A percentile compares a stretch with the other conserved stretches of the same genome.
Conservation (phyloP, 148 eudicot species). For the Nepenthes mirabilis region DNA sequence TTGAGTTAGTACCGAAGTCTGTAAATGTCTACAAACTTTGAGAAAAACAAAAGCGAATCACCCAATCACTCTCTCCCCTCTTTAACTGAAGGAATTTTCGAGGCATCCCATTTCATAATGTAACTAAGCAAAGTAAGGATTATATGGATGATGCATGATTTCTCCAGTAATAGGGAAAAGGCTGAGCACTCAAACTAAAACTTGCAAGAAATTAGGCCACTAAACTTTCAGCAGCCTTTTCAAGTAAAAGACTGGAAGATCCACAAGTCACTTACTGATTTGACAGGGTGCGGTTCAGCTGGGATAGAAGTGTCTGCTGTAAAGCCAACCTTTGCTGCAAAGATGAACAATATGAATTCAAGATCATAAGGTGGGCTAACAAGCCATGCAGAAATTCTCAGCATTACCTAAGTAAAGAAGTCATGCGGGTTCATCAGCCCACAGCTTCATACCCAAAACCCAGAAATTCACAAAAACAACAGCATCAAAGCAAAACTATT, state of each 20-base stretch:
- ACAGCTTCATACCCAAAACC: too few species aligned
- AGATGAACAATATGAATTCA: slow-evolving; percentile 1
- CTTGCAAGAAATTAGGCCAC: background rate
- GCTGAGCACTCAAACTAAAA: background rate
- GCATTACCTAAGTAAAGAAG: background rate
- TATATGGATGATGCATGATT: too few species aligned
- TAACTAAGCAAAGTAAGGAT: background rate
- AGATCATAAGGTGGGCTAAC: background rate
- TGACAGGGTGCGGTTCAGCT: slow-evolving; percentile 50
- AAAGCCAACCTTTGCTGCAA: slow-evolving; percentile 70
- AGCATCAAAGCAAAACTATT: too few species aligned
- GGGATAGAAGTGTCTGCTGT: slow-evolving; percentile 57
- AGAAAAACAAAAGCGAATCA: too few species aligned
- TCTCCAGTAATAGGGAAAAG: too few species aligned
- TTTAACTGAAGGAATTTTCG: too few species aligned
- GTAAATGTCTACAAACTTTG: too few species aligned
- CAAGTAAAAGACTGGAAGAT: background rate
- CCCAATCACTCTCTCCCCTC: too few species aligned
- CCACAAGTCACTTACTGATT: slow-evolving; percentile 44
- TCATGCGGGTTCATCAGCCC: too few species aligned
- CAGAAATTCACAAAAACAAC: too few species aligned
- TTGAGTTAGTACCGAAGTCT: too few species aligned
- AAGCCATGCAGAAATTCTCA: background rate
- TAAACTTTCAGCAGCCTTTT: background rate
- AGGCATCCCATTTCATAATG: too few species aligned